Conservation (phyloP, 2,329 filamentous ascomycete species). For the Alternaria metachromatica region DNA sequence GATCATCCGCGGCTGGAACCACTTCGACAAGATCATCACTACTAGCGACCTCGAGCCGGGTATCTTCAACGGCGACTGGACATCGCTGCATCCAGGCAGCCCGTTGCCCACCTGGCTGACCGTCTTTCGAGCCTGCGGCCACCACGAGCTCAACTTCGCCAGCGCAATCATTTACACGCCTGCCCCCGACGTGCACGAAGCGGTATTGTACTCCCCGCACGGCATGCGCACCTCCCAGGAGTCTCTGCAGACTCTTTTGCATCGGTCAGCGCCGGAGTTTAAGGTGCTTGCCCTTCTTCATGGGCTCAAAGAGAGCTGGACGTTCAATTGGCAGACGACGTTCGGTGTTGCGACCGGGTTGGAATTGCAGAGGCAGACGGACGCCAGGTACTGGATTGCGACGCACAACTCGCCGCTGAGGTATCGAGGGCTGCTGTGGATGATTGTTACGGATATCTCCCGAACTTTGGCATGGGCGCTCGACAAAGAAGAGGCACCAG, state of each 20-base stretch:
- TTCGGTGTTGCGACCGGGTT: not conserved
- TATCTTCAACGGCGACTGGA: not conserved
- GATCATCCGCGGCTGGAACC: not conserved
- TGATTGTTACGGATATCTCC: not conserved
- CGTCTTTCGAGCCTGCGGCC: not conserved
- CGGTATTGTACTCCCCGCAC: not conserved
- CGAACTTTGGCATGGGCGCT: not conserved
- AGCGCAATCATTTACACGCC: not conserved
- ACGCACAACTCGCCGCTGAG: not conserved
- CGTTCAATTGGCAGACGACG: not conserved
- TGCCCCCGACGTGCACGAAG: not conserved
- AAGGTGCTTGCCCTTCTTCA: not conserved
- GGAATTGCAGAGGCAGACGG: not conserved
- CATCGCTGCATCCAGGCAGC: not conserved
- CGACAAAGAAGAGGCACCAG: not conserved
- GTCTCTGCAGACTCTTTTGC: not conserved
- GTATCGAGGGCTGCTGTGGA: not conserved
- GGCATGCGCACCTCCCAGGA: not conserved
- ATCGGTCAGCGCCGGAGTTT: not conserved
- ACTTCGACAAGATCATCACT: not conserved
- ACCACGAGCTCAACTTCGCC: not conserved
- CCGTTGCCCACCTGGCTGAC: not conserved
- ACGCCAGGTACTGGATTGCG: not conserved
- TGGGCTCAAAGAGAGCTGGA: not conserved
- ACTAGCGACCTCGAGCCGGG: not conserved